These are phyloP conservation scores for Verticillium zaregamsianum DNA, from an alignment of 2,329 filamentous ascomycete genomes.

Conservation along the genomic window DNA sequence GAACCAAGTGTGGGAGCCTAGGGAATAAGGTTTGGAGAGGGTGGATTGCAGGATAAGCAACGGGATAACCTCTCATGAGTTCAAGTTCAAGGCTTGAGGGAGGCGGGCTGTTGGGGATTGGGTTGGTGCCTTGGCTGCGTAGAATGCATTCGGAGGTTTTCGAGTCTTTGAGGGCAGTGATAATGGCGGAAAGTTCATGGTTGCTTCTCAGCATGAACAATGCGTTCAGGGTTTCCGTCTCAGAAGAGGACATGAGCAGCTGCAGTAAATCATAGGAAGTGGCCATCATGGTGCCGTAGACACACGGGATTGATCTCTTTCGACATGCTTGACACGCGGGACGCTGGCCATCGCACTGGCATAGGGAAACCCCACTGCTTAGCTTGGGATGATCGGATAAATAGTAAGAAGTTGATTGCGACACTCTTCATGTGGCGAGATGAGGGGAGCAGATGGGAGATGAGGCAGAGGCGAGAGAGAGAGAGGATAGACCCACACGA, in stretches of 20 bases:
- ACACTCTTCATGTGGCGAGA: neutral
- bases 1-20: neutral
- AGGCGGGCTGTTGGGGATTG: neutral
- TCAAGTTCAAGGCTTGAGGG: conserved; percentile 14
- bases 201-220: conserved; percentile 16
- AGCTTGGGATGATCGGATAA: neutral
- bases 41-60: conserved; percentile 15
- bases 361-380: neutral
- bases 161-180: conserved; percentile 15
- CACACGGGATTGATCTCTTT: conserved; percentile 11
- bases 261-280: conserved; percentile 17
- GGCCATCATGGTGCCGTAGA: conserved; percentile 6
- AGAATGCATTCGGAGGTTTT: neutral
- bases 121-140: neutral
- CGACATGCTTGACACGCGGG: conserved; percentile 16
- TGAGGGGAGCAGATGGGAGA: neutral
- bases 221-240: conserved; percentile 12
- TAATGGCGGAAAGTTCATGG: conserved; percentile 13
- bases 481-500: conserved; percentile 11
- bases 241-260: conserved; percentile 16
- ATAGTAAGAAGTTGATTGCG: neutral
- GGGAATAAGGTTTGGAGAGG: conserved; percentile 6
- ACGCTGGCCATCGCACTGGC: conserved; percentile 15
- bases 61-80: conserved; percentile 18
- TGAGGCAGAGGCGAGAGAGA: neutral